Percentiles rank a stretch among this genome's conserved stretches.
Evolutionary conservation across 1,139 yeast genomes (phyloP).

Genomic region (Candida pseudoviswanathii): DNA sequence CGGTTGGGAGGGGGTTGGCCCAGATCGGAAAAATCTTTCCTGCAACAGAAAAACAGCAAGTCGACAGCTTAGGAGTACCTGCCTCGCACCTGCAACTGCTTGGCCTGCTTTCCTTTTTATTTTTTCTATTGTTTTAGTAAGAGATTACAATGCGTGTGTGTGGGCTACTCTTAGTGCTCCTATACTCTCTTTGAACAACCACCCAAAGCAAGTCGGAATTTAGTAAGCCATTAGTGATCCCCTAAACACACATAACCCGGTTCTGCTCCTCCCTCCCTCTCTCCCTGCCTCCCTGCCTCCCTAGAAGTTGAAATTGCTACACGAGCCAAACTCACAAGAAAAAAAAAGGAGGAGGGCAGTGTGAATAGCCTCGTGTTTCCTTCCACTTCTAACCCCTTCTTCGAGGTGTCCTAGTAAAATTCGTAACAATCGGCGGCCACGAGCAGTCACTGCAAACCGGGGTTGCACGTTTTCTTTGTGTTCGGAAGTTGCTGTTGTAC

Average conservation of each 20-base stretch:
- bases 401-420: no score
- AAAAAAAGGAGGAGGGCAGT: no score
- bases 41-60: background rate
- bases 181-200: background rate
- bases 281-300: no score
- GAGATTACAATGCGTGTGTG: background rate
- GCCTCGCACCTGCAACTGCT: background rate
- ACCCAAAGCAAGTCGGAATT: background rate
- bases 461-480: no score
- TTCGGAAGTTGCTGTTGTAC: no score
- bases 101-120: background rate
- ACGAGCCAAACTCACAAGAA: no score
- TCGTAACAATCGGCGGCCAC: no score
- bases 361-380: no score
- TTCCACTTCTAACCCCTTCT: no score
- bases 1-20: no score
- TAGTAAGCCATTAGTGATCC: background rate
- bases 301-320: background rate
- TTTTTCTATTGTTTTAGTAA: background rate
- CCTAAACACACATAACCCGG: background rate
- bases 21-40: slow-evolving; percentile 1
- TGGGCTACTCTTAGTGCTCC: background rate
- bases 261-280: background rate
- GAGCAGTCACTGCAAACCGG: no score
- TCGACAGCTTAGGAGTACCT: background rate